phyloP scores from a whole-genome alignment of 2,329 filamentous ascomycete genomes.

The Ceratocystis smalleyi region DNA sequence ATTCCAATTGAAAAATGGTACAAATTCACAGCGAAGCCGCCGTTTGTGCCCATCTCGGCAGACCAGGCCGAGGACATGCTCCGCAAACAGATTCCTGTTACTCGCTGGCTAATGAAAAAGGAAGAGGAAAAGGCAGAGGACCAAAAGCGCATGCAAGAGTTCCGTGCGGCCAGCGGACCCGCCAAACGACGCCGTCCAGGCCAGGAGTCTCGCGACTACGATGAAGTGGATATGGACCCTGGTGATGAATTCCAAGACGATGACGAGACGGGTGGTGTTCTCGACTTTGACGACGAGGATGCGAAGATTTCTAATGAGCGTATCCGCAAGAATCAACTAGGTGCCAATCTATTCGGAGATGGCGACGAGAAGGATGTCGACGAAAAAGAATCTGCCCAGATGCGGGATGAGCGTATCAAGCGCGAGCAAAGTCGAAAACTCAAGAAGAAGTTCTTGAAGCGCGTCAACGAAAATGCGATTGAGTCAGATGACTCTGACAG shows the following conservation, averaged over 20 bases:
- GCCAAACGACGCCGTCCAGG: conserved; percentile 9
- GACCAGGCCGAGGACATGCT: conserved; percentile 77
- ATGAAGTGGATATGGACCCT: conserved; percentile 47
- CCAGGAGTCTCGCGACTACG: conserved; percentile 37
- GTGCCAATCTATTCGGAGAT: conserved; percentile 66
- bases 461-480: conserved; percentile 77
- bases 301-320: conserved; percentile 54
- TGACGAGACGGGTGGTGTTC: conserved; percentile 62
- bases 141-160: conserved; percentile 44
- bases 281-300: conserved; percentile 69
- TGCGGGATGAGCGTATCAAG: conserved; percentile 51
- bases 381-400: conserved; percentile 53
- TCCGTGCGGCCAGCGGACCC: conserved; percentile 13
- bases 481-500: conserved; percentile 48
- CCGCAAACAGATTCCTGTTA: conserved; percentile 59
- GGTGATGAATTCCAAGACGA: conserved; percentile 74
- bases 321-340: conserved; percentile 67
- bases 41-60: conserved; percentile 60
- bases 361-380: conserved; percentile 57
- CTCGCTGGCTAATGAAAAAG: conserved; percentile 65
- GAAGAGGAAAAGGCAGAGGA: conserved; percentile 39
- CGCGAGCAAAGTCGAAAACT: conserved; percentile 61
- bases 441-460: conserved; percentile 65
- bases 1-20: conserved; percentile 94
- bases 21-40: conserved; percentile 64